Base-by-base conservation (phyloP, 345 rosid genomes). In the Gynandropsis gynandra region DNA sequence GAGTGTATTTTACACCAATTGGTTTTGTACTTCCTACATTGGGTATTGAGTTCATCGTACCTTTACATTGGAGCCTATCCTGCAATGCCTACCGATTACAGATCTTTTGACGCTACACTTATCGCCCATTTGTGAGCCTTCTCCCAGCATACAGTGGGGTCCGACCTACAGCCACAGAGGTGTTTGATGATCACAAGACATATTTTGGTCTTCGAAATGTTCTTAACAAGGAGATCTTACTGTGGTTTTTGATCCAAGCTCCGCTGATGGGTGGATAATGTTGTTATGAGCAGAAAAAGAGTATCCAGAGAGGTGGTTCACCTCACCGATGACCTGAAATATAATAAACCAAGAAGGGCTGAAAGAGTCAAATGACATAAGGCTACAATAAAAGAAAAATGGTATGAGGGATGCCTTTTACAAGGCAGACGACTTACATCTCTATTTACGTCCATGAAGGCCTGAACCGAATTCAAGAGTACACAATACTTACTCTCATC, bases 41-140 rank as follows among this genome's bases (percentile, higher is more conserved):
- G 15, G 14, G 37, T 7, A 12, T 15, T 42, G 56, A 52, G 70
- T 58, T 42, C 33, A 18, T 20, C 58, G 16, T 73, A 87, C 98
- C 98, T 92, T 92, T 62, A 92, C 98, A 66, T 80, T 85, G 64
- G 90, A 87, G 65, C 96, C 94, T 76, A 92, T 85, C 47, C 90
- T 78, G 75, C 98, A 92, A 65, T 87, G 96, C 49, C 85, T 89
- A 54, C 98, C 96, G 60, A 87, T 79, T 27, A 87, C 95, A 52
- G 98, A 92, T 68, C 96, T 81, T 69, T 92, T 87, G 51, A 92
- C 95, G 54, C 95, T 81, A 64, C 96, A 92, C 63, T 87, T 92
- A 66, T 92, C 98, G 62, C 90, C 95, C 83, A 92, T 75, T 55
- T 82, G 86, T 55, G 98, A 80, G 65, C 96, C 95, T 76, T 92